Conservation (phyloP, 495 filamentous ascomycete species). For the Penicillium crystallinum region DNA sequence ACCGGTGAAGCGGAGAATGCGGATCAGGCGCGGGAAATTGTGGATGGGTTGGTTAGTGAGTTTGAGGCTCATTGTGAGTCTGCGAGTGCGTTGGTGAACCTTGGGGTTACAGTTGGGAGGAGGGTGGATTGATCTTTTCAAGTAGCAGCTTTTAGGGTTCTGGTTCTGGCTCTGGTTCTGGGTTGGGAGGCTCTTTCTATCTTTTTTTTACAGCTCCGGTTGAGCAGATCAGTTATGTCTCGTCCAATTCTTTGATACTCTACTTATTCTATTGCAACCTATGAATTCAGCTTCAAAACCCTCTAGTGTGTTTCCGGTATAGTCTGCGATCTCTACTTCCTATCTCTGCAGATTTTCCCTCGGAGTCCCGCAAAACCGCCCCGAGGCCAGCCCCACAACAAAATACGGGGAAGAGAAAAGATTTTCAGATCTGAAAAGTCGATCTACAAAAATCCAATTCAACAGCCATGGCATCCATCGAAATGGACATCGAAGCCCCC, state of each 20-base stretch:
- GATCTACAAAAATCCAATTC: neutral
- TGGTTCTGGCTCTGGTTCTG: neutral
- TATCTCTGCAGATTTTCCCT: too few relatives aligned
- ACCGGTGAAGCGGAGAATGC: slow-evolving; percentile 11
- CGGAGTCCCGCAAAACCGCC: neutral
- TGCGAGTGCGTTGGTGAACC: slow-evolving; percentile 15
- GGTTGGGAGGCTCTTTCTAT: neutral
- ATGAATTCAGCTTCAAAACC: too few relatives aligned
- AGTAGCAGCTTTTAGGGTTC: neutral
- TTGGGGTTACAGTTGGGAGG: slow-evolving; percentile 18
- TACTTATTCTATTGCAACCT: too few relatives aligned
- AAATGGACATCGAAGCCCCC: slow-evolving; percentile 14
- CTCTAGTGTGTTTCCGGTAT: too few relatives aligned
- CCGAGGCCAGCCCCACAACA: neutral
- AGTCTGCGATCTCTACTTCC: too few relatives aligned
- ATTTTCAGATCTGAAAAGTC: neutral
- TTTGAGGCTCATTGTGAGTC: slow-evolving; percentile 11
- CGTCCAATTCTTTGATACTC: too few relatives aligned
- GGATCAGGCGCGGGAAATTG: slow-evolving; percentile 9
- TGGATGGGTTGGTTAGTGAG: slow-evolving; percentile 18
- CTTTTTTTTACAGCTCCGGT: too few relatives aligned
- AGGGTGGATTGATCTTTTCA: neutral
- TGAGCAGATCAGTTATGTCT: too few relatives aligned
- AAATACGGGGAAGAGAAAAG: neutral
- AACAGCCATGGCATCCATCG: neutral